Conservation (phyloP, 805 yeast species). For the Monosporozyma unispora region DNA sequence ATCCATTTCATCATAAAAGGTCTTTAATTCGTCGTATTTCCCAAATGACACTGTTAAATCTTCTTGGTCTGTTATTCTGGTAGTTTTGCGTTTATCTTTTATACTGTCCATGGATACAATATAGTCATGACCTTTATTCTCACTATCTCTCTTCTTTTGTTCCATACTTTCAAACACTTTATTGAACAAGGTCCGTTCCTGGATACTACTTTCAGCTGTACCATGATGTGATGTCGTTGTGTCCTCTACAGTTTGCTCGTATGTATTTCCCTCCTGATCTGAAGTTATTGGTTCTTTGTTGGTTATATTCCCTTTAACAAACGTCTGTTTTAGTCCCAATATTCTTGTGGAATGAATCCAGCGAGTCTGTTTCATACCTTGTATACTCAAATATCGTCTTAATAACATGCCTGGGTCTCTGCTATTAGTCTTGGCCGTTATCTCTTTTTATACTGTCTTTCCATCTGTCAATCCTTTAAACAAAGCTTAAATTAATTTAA, state of each 20-base stretch:
- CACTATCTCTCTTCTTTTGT: conserved; percentile 12
- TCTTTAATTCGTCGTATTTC: not conserved
- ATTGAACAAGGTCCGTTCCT: conserved; percentile 21
- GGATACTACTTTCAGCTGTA: conserved; percentile 13
- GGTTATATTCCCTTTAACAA: not conserved
- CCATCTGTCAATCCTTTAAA: not conserved
- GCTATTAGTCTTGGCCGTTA: too few relatives aligned
- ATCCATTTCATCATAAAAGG: not conserved
- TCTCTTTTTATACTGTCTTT: too few relatives aligned
- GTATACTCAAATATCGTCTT: not conserved
- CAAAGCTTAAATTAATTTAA: too few relatives aligned
- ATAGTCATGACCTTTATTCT: not conserved
- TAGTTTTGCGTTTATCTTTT: not conserved
- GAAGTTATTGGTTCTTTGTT: not conserved
- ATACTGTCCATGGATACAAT: not conserved
- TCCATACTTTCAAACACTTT: conserved; percentile 20
- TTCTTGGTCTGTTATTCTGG: not conserved
- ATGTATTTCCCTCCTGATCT: not conserved
- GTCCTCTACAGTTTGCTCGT: too few relatives aligned
- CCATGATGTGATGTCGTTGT: not conserved
- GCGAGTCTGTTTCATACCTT: not conserved
- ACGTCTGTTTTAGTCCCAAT: not conserved
- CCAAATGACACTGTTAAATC: conserved; percentile 3
- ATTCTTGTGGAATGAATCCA: not conserved
- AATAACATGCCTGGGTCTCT: not conserved